Evolutionary conservation across 1,284 basidiomycete species (phyloP), one percentile per base, ranked within the genome.

Genomic region (Ceratobasidium sp.): DNA sequence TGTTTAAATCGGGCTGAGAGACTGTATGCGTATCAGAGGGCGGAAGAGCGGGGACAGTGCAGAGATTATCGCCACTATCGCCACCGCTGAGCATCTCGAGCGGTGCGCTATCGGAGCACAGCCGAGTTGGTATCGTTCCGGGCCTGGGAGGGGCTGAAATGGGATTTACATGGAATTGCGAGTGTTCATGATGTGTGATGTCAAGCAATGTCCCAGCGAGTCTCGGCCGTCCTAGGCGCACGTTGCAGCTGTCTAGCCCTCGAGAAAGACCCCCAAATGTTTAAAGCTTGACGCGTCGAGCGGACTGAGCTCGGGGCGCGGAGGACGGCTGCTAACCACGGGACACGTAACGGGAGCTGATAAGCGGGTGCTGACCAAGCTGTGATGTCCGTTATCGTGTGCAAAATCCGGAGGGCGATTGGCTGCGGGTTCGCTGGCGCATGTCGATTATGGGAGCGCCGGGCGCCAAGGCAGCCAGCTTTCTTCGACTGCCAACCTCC

Each of bases 261-360:
- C 52, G 34, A 21, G 21, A 48, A 59, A 53, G 62, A 53, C 48
- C 62, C n/a, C 62, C 62, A 50, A 67, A 67, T 67, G 62, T 69
- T 59, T 57, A 70, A 70, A 70, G 45, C 67, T 48, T n/a, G 67
- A 58, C 67, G 45, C 67, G 59, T 58, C 39, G 21, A 46, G 45
- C 67, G 53, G 45, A 58, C 62, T 70, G 67, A 70, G 67, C 39
- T 45, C 43, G n/a, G 21, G 55, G 28, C 67, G 67, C 53, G 52
- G 52, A 53, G 52, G 12, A 10, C 10, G n/a, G n/a, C n/a, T n/a
- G 14, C 28, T 53, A 53, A 53, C 52, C 28, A 53, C 32, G 9
- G 43, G 3, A n/a, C 4, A 3, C 16, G 43, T 45, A 45, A 45
- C 43, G 43, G 9, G 3, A 18, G 18, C 16, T 10, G 43, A 45